Base-by-base conservation (phyloP, 2,329 filamentous ascomycete species). In the Cladosporium sp. region DNA sequence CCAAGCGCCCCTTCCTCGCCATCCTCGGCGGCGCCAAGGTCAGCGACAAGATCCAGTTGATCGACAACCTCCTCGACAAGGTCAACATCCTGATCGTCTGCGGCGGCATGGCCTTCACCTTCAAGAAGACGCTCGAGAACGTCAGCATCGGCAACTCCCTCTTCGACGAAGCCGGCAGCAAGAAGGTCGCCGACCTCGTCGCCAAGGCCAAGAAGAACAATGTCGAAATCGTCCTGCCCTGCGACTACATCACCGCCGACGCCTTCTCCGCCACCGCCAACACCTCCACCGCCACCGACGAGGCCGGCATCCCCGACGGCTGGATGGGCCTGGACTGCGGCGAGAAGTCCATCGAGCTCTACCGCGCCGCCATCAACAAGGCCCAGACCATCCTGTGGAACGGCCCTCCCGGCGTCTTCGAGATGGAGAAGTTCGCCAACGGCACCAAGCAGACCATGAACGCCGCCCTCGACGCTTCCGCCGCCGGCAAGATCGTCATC, bases 311-410 rank as follows among this genome's bases (percentile, higher is more conserved):
- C 61, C 90, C 91, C 55, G 91, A 97, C 65, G 93, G 91, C 70
- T 97, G 87, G 89, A 91, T 95, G 88, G 93, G 93, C 68, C 85
- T 98, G 42, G 93, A 98, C 76, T 93, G 89, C 68, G 93, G 93
- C 52, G 80, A 85, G 58, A 84, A 96, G 84, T 91, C 85, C 59
- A 79, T 94, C 65, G 82, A 90, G 76, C 80, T 94, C 51, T 97
- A 87, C 84, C 83, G 92, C 78, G 77, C 85, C 67, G 84, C 91
- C 60, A 97, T 98, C 61, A 78, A 79, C 59, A 84, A 92, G 65
- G 83, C 92, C 58, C 84, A 96, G 80, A 98, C 93, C 51, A 96
- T 98, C 70, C 86, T 98, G 57, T 98, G 93, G 93, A 98, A 98
- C 78, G 93, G 93, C 50, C 93, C 93, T 49, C 84, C 92, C 13